phyloP scores from a whole-genome alignment of 371 early-diverging fungal genomes.

The Apophysomyces sp. region DNA sequence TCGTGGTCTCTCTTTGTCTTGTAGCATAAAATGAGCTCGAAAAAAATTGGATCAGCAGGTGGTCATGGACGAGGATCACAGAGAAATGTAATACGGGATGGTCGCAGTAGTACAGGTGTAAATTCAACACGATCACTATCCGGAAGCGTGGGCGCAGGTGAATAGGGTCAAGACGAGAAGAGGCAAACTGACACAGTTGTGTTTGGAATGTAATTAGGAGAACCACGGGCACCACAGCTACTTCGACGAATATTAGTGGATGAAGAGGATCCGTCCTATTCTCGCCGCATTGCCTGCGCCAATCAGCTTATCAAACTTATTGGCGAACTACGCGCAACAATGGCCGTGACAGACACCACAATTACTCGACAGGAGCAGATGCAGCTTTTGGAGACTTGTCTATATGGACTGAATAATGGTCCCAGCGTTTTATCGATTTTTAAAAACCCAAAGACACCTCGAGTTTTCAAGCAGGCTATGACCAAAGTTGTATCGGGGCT shows the following conservation, averaged over 20 bases:
- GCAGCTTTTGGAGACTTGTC: conserved; percentile 33
- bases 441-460: conserved; percentile 26
- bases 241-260: conserved; percentile 29
- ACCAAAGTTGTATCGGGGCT: conserved; percentile 9
- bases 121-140: not conserved
- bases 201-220: conserved; percentile 2
- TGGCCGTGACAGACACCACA: conserved; percentile 11
- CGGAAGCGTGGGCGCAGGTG: not conserved
- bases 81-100: not conserved
- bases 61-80: conserved; percentile 2
- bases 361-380: conserved; percentile 36
- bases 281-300: conserved; percentile 22
- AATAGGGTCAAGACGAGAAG: not conserved
- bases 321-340: conserved; percentile 19
- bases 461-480: conserved; percentile 9
- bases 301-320: conserved; percentile 24
- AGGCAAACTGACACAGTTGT: not conserved
- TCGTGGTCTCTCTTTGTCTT: not conserved
- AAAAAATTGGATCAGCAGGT: not conserved
- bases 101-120: not conserved
- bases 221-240: conserved; percentile 26
- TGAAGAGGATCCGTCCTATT: conserved; percentile 25
- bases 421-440: conserved; percentile 25
- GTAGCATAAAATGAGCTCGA: conserved; percentile 4
- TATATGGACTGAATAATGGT: conserved; percentile 8